Conservation (phyloP, 768 basidiomycete genomes). For the Lepiota brunneoincarnata region DNA sequence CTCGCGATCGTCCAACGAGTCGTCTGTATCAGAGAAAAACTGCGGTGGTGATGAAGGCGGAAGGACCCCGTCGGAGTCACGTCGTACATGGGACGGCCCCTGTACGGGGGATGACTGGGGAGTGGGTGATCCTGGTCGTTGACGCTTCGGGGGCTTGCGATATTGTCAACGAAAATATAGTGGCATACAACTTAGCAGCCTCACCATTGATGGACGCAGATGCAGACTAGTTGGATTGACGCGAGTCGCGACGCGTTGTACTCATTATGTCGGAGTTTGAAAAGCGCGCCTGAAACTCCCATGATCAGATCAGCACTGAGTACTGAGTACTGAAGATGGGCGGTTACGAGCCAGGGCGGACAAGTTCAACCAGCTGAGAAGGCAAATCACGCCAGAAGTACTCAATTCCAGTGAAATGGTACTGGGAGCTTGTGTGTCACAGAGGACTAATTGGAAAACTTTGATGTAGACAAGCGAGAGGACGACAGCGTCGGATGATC, state of each 20-base stretch:
- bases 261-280: constrained; percentile 40
- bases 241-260: constrained; percentile 21
- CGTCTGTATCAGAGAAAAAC: constrained; percentile 86
- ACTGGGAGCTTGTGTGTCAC: too few relatives aligned
- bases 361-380: too few relatives aligned
- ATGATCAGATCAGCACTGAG: too few relatives aligned
- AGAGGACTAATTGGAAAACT: too few relatives aligned
- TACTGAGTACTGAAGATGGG: too few relatives aligned
- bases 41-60: constrained; percentile 84
- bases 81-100: constrained; percentile 43
- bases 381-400: too few relatives aligned
- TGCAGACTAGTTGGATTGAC: background rate
- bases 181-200: too few relatives aligned
- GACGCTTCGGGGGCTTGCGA: constrained; percentile 54
- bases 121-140: constrained; percentile 52
- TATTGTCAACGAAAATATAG: background rate
- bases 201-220: constrained; percentile 1
- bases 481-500: too few relatives aligned
- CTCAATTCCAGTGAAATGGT: too few relatives aligned
- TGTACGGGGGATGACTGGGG: constrained; percentile 48
- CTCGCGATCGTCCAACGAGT: constrained; percentile 70
- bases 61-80: constrained; percentile 68
- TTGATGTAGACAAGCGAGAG: too few relatives aligned
- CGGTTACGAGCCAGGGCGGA: too few relatives aligned
- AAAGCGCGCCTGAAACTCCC: constrained; percentile 27